Evolutionary conservation across 2,329 filamentous ascomycete species (phyloP), one percentile per base, ranked within the genome.

Genomic region (Scleromitrula shiraiana): DNA sequence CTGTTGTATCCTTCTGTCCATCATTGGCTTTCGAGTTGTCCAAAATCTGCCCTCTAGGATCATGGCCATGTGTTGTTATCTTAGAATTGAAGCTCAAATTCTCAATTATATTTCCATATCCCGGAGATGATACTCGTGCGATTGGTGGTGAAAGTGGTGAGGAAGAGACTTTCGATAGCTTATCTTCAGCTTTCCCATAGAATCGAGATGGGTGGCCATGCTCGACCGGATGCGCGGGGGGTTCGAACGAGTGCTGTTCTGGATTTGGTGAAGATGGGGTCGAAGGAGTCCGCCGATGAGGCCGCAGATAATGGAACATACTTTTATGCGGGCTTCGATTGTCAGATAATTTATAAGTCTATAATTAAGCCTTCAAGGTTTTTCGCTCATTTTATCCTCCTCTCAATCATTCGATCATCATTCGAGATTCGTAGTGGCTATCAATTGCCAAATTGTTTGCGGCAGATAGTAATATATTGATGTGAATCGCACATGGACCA

Each of bases 121-220:
- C 57, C 14, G 52, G 52, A 12, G 59, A 64, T 19, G 67, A 61
- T 12, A 70, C 59, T 23, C 65, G 59, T 27, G 65, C 59, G 30
- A 69, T 65, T 26, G 64, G 65, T 26, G 67, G 65, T 24, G 79
- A 64, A 3, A 66, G 68, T 7, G 74, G 74, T 46, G 76, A 70
- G 27, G 69, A 58, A 45, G 76, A 69, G 30, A 68, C 56, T 5
- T 43, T 50, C 10, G 56, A 50, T 24, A 46, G 41, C 20, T 43
- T 46, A 32, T 61, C 56, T 46, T 49, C 53, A 9, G 46, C 43
- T 30, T 29, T 46, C 10, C 41, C 48, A 50, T 55, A 54, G 26
- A 52, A 52, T 52, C 58, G 53, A 49, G 54, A 51, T 4, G 61
- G 56, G 42, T 63, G 60, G 12, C 47, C 54, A 49, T 62, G 60